Conservation (phyloP, 768 basidiomycete genomes). For the Clathrus columnatus region DNA sequence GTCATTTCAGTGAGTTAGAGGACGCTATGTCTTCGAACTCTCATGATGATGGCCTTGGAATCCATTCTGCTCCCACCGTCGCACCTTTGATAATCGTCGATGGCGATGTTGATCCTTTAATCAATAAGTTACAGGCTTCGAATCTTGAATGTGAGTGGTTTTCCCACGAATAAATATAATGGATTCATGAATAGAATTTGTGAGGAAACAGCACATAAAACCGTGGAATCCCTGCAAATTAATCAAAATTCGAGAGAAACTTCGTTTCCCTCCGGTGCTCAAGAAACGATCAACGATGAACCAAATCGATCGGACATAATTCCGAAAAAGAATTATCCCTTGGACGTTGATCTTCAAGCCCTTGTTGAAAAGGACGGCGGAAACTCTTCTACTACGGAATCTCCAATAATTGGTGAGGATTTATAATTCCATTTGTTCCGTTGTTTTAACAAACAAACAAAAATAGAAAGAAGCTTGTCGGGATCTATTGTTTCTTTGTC, state of each 20-base stretch:
- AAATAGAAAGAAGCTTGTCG: neutral
- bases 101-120: neutral
- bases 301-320: neutral
- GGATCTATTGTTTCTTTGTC: neutral
- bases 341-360: neutral
- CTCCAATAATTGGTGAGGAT: neutral
- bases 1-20: too few species aligned
- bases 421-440: neutral
- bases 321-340: neutral
- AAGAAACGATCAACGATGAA: too few species aligned
- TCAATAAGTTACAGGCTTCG: neutral
- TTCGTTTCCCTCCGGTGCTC: too few species aligned
- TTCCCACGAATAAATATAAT: too few species aligned
- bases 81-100: neutral
- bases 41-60: too few species aligned
- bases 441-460: neutral
- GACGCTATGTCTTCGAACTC: too few species aligned
- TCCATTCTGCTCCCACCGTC: neutral
- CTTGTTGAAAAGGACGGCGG: neutral
- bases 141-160: neutral
- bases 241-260: too few species aligned
- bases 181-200: too few species aligned
- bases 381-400: neutral
- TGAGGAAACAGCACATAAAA: too few species aligned
- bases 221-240: too few species aligned